Base-by-base conservation (phyloP, 129 eudicot genomes). In the Daucus carota region DNA sequence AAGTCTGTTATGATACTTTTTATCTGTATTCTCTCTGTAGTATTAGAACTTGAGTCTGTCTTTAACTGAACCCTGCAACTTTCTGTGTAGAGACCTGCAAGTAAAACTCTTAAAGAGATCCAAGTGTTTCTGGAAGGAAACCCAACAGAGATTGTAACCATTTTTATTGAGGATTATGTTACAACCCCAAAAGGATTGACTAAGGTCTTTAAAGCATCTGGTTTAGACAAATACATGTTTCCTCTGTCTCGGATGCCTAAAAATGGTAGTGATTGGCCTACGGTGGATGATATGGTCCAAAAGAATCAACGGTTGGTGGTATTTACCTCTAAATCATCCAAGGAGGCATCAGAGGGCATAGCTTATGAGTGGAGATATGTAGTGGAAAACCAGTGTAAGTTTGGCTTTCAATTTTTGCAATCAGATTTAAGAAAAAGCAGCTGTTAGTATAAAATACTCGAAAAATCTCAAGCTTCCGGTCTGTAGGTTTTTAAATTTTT, bases 371-470 rank as follows among this genome's bases (percentile, higher is more conserved):
- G 98, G 98, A 87, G 57, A 81, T 94, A 89, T 43, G 76, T 94
- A 28, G 98, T 89, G 6, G 98, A 94, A 91, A 94, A 87, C 80
- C 96, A 91, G 79, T 94, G 98, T 91, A 70, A 89, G 97, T 81
- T 73, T 66, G 46, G 31, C 5, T 68, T 29, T 33, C 4, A 28
- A 22, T 71, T 71, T 31, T 18, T 57, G 65, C 31, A 57, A n/a
- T 57, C 9, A 24, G 15, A 57, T 57, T 3, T 24, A 57, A 9
- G 29, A 9, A 8, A n/a, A 57, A 57, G 31, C 12, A n/a, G 65
- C 15, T 5, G 65, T 57, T n/a, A n/a, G 65, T 24, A n/a, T 0
- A 31, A 24, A 6, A 57, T 24, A 57, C 0, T 57, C 31, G 3
- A 31, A n/a, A 22, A 14, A 28, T 28, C n/a, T n/a, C n/a, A n/a